Percentiles rank a stretch among this genome's conserved stretches.
phyloP scores from a whole-genome alignment of 108 stramenopile species.

The Nannochloropsis gaditana region DNA sequence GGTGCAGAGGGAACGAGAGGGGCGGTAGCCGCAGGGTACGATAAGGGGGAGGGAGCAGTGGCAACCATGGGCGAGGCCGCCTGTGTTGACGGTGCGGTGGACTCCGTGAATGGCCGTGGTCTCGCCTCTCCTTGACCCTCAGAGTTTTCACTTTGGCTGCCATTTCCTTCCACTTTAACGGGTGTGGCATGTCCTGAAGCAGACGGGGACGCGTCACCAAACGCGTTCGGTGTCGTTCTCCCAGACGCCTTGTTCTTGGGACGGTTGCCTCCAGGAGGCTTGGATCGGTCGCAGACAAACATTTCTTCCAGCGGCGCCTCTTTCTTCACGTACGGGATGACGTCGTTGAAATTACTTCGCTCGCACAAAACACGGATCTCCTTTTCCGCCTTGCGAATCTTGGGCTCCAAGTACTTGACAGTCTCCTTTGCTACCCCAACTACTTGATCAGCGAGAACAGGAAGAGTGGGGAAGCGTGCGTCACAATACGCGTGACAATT shows the following conservation, averaged over 20 bases:
- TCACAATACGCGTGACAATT: neutral
- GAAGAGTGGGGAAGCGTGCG: neutral
- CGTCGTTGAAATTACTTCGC: neutral
- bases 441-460: neutral
- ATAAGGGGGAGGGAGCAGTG: neutral
- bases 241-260: no score
- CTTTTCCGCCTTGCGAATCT: slow-evolving; percentile 16
- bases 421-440: neutral
- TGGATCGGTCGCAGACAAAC: neutral
- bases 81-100: neutral
- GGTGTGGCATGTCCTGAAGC: no score
- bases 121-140: no score
- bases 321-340: slow-evolving; percentile 13
- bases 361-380: neutral
- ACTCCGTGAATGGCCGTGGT: no score
- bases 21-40: neutral
- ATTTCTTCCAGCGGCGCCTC: neutral
- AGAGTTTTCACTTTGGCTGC: no score
- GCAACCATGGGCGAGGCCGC: slow-evolving; percentile 4
- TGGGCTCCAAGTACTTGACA: neutral
- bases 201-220: no score
- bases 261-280: neutral
- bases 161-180: no score
- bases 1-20: neutral
- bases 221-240: no score